Conservation (phyloP, 2,329 filamentous ascomycete genomes). For the Fusarium newnesense region DNA sequence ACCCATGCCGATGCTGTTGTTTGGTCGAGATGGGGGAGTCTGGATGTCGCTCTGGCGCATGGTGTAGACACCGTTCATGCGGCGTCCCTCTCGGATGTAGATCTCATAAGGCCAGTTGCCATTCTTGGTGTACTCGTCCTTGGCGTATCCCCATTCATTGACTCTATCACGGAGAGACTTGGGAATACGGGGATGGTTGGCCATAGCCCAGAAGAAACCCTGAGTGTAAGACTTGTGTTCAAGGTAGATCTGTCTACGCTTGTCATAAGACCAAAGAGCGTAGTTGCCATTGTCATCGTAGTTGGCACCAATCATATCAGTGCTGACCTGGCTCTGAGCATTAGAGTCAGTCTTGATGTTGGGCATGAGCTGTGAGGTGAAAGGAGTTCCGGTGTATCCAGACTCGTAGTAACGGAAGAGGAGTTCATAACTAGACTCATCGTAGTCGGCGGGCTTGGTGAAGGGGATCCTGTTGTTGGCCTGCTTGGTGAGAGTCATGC, state of each 20-base stretch:
- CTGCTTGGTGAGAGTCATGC: conserved; percentile 23
- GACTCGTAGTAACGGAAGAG: conserved; percentile 33
- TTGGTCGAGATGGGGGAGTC: conserved; percentile 3
- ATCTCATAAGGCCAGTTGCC: conserved; percentile 34
- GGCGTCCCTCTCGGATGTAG: conserved; percentile 31
- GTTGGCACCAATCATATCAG: conserved; percentile 32
- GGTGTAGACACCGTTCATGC: conserved; percentile 28
- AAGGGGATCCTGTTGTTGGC: conserved; percentile 16
- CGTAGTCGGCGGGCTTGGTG: conserved; percentile 31
- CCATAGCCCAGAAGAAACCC: conserved; percentile 32
- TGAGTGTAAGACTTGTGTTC: conserved; percentile 29
- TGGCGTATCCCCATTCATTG: conserved; percentile 26
- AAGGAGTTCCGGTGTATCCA: conserved; percentile 25
- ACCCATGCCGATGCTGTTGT: conserved; percentile 16
- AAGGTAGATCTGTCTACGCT: background rate
- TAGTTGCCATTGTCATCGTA: conserved; percentile 25
- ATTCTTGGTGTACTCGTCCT: conserved; percentile 28
- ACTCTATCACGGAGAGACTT: background rate
- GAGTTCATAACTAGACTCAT: conserved; percentile 27
- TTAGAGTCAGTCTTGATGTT: conserved; percentile 35
- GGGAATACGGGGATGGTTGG: conserved; percentile 28
- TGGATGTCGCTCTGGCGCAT: conserved; percentile 32
- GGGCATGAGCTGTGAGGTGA: conserved; percentile 34
- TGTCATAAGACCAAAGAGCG: conserved; percentile 26
- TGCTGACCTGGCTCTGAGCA: conserved; percentile 30